Conservation (phyloP, 1,139 yeast species). For the Hemisphaericaspora lyxosophila region DNA sequence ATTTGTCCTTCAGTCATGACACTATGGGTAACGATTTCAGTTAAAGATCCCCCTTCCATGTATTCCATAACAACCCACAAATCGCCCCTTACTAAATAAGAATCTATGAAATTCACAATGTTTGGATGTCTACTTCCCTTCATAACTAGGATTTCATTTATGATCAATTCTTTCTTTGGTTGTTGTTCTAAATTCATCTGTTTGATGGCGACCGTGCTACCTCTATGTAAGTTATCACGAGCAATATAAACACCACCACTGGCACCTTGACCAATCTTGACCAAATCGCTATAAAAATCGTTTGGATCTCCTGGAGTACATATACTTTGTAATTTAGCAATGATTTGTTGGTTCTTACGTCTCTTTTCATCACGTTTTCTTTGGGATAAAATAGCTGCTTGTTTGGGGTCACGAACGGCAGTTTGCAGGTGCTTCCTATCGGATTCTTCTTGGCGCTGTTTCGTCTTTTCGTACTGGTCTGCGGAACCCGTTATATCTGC, state of each 20-base stretch:
- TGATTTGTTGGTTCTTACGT: slow-evolving; percentile 65
- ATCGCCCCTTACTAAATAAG: slow-evolving; percentile 71
- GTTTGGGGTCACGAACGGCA: slow-evolving; percentile 55
- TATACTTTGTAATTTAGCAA: slow-evolving; percentile 68
- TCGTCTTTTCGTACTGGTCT: slow-evolving; percentile 13
- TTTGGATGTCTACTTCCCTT: slow-evolving; percentile 87
- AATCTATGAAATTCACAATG: slow-evolving; percentile 88
- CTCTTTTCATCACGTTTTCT: slow-evolving; percentile 77
- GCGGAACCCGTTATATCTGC: slow-evolving; percentile 13
- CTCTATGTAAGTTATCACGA: slow-evolving; percentile 54
- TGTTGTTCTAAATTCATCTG: slow-evolving; percentile 93
- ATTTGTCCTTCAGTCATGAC: slow-evolving; percentile 98
- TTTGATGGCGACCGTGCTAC: slow-evolving; percentile 82
- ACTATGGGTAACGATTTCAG: slow-evolving; percentile 93
- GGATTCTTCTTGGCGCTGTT: slow-evolving; percentile 11
- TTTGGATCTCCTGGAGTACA: slow-evolving; percentile 92
- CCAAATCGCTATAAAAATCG: slow-evolving; percentile 60
- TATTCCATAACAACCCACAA: slow-evolving; percentile 98
- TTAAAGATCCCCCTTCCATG: slow-evolving; percentile 96
- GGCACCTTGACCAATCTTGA: slow-evolving; percentile 96
- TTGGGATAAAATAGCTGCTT: slow-evolving; percentile 57
- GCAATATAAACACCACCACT: slow-evolving; percentile 97
- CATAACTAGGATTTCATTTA: slow-evolving; percentile 92
- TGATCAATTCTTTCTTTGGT: slow-evolving; percentile 92
- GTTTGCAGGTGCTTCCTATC: slow-evolving; percentile 18